Base-by-base conservation (phyloP, 2,329 filamentous ascomycete species). In the Penicillium brasilianum region DNA sequence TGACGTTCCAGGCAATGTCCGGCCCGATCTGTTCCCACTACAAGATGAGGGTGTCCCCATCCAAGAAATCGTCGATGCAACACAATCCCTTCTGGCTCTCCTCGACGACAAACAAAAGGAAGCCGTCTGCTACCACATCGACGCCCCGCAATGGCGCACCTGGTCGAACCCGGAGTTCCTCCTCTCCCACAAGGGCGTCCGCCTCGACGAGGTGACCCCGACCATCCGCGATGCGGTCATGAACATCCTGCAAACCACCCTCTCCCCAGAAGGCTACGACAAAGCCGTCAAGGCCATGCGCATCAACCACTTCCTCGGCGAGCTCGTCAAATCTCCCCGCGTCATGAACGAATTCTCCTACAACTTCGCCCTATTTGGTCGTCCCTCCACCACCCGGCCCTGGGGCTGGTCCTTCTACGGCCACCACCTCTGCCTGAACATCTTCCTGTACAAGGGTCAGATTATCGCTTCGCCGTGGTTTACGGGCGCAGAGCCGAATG, bases 351-450 rank as follows among this genome's bases (percentile, higher is more conserved):
- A 91, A 72, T 86, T 84, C 77, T 90, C 87, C 1, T 93, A 93
- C 82, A 92, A 92, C 76, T 89, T 92, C 61, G 85, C 87, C 37
- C 78, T 92, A 1, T 92, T 92, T 70, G 89, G 89, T 11, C 75
- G 76, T 10, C 88, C 88, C 0, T 88, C 86, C 0, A 71, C 77
- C 0, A 78, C 79, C 0, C 66, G 76, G 2, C 87, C 89, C 0
- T 93, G 90, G 90, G 90, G 90, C 0, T 90, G 86, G 76, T 85
- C 86, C 0, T 87, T 92, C 69, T 94, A 92, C 76, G 91, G 91
- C 7, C 91, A 94, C 73, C 91, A 94, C 68, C 81, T 94, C 2
- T 92, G 89, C 66, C 81, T 93, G 2, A 88, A 88, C 68, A 82
- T 90, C 22, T 90, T 93, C 71, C 81, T 93, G 58, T 84, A 88